phyloP scores from a whole-genome alignment of 1,139 yeast species.

The Torulaspora pretoriensis region DNA sequence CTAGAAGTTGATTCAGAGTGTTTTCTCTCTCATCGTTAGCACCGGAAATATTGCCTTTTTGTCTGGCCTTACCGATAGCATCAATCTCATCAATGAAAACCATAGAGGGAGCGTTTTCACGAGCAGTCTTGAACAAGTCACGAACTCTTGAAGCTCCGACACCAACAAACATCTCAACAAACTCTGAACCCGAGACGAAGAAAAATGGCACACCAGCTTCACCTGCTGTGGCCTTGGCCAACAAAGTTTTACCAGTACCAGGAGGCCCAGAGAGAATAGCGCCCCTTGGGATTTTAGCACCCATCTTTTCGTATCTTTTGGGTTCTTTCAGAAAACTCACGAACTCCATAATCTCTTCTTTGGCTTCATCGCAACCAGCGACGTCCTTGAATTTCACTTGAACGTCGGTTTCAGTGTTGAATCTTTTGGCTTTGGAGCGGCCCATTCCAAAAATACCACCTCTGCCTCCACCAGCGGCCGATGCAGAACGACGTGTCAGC shows the following conservation, averaged over 20 bases:
- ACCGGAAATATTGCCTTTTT: constrained; percentile 58
- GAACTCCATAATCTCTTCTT: constrained; percentile 81
- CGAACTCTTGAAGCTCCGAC: constrained; percentile 81
- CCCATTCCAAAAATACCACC: constrained; percentile 64
- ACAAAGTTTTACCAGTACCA: constrained; percentile 79
- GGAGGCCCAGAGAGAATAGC: constrained; percentile 82
- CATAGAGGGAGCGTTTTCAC: constrained; percentile 77
- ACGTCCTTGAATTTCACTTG: constrained; percentile 73
- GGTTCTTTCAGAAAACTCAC: constrained; percentile 76
- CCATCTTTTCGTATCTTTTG: constrained; percentile 65
- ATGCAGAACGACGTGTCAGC: constrained; percentile 56
- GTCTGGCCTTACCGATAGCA: constrained; percentile 79
- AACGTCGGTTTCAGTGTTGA: constrained; percentile 67
- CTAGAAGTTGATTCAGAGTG: constrained; percentile 71
- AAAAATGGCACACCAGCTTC: constrained; percentile 81
- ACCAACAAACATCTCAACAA: constrained; percentile 80
- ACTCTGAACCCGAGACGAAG: constrained; percentile 79
- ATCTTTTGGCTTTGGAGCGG: constrained; percentile 64
- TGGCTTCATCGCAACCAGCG: constrained; percentile 81
- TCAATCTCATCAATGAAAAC: constrained; percentile 81
- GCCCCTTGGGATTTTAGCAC: constrained; percentile 82
- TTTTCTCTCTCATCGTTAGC: constrained; percentile 77
- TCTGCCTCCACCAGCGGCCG: constrained; percentile 47
- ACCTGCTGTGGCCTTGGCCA: constrained; percentile 83
- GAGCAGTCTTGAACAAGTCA: constrained; percentile 72